Conservation (phyloP, 495 filamentous ascomycete genomes). For the Neurospora africana region DNA sequence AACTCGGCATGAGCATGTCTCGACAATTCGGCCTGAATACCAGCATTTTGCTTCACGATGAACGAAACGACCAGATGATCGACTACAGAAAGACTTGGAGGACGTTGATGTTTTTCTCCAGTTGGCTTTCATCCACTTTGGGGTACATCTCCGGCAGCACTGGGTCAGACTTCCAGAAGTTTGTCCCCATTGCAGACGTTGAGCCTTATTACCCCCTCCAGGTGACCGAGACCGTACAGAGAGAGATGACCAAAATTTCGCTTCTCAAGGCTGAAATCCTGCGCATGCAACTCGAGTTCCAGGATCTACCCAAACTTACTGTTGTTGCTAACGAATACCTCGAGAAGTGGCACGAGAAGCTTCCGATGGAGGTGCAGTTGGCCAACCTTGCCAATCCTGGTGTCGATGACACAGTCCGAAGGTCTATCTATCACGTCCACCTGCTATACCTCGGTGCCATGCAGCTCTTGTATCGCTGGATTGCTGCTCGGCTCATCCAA, state of each 20-base stretch:
- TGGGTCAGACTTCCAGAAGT: constrained; percentile 11
- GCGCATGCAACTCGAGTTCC: constrained; percentile 15
- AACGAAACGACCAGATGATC: constrained; percentile 14
- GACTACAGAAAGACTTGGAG: constrained; percentile 20
- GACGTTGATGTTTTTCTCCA: constrained; percentile 20
- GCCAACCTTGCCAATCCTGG: constrained; percentile 9
- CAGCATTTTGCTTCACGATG: background rate
- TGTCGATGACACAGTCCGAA: constrained; percentile 4
- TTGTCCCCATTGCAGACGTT: constrained; percentile 11
- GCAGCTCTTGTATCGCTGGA: constrained; percentile 24
- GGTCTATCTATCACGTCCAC: constrained; percentile 24
- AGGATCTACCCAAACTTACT: constrained; percentile 11
- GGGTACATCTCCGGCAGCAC: constrained; percentile 20
- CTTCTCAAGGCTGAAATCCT: constrained; percentile 21
- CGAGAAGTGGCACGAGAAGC: constrained; percentile 3
- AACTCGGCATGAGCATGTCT: constrained; percentile 17
- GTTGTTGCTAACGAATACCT: constrained; percentile 10
- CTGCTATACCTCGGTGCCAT: constrained; percentile 24
- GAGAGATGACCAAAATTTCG: constrained; percentile 22
- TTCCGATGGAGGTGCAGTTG: constrained; percentile 2
- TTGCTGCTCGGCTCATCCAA: constrained; percentile 14
- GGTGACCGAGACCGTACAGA: constrained; percentile 13
- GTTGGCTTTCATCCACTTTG: constrained; percentile 24
- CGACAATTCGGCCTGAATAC: constrained; percentile 9
- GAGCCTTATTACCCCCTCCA: background rate